Evolutionary conservation across 2,329 filamentous ascomycete genomes (phyloP), one percentile per base, ranked within the genome.

Genomic region (Pyricularia grisea): DNA sequence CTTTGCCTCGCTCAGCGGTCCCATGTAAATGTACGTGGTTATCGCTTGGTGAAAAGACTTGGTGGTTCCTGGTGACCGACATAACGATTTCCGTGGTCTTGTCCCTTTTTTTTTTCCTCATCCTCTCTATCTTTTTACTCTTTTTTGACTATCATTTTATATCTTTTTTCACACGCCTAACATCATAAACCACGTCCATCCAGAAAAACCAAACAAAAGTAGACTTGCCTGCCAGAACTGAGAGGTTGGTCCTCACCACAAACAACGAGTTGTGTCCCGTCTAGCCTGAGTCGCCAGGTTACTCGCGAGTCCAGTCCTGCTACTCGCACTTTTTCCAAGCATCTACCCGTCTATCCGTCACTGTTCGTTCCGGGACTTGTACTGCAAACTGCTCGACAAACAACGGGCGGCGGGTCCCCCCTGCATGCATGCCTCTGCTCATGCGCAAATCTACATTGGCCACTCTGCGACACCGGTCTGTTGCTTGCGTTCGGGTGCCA

Each of bases 261-360:
- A 36, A 23, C 64, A 23, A 14, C 64, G 14, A 31, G n/a, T 36
- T 25, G 64, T 25, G 64, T 14, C 27, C 64, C n/a, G 64, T 6
- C 5, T 31, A 7, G 31, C 28, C 11, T 42, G 9, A 36, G 64
- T 66, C 31, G 31, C n/a, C 64, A 20, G n/a, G 11, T 14, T 66
- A 50, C 17, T 50, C 30, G 64, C 31, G 7, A 14, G 31, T 36
- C 64, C 30, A 12, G n/a, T 42, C n/a, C 64, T 36, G 11, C 64
- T 42, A 23, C 60, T 63, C 31, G 25, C 11, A 17, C 64, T 25
- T 66, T 23, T 25, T 36, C 31, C n/a, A 66, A 28, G 30, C 30
- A 66, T 36, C 64, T 66, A 66, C 31, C 31, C 64, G 64, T 66
- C 31, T 66, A 66, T 27, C 64, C 64, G 31, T 42, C 31, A 17